Evolutionary conservation across 176 grass and related monocot genomes (phyloP), one percentile per base, ranked within the genome.

Genomic region (Cenchrus purpureus): DNA sequence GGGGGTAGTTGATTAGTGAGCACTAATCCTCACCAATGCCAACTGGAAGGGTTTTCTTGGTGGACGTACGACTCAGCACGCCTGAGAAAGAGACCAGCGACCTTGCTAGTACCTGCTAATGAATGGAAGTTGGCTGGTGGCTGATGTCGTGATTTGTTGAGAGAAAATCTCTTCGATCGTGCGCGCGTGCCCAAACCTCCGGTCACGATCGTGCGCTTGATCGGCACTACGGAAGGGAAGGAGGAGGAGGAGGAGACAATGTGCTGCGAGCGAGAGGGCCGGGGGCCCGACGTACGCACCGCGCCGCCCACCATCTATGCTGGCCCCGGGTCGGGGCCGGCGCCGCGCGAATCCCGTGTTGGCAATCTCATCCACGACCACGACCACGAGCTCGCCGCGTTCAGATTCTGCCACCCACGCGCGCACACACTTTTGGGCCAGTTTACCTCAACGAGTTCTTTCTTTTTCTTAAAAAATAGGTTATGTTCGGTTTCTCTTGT

Each of bases 181-280:
- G 25, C 25, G n/a, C 67, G 32, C 76, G 2, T 12, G 8, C 14
- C 0, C 37, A 40, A 10, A 72, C 8, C 29, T 48, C 77, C 77
- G 50, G 50, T 87, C 77, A 59, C 6, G 22, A 81, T 81, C 59
- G 48, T 56, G 58, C 60, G 37, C 13, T 63, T 11, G 9, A 61
- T 25, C 59, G 37, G 78, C 77, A 73, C n/a, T 45, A 54, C 13
- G 66, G 16, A 51, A 40, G 54, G 54, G 10, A 46, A 46, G 45
- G 9, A 51, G 10, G 10, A 10, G 10, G 9, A 46, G 45, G 9
- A 51, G 10, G 10, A 10, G 10, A 46, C 9, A 12, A 51, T 51
- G 49, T 10, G 49, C 10, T 1, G 49, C 45, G 20, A 5, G 72
- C 45, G 45, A 46, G 45, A 1, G 32, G 25, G 25, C 25, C 25